A percentile compares a stretch with the other conserved stretches of the same genome.
Conservation (phyloP, 2,329 filamentous ascomycete species). For the Aureobasidium melanogenum region DNA sequence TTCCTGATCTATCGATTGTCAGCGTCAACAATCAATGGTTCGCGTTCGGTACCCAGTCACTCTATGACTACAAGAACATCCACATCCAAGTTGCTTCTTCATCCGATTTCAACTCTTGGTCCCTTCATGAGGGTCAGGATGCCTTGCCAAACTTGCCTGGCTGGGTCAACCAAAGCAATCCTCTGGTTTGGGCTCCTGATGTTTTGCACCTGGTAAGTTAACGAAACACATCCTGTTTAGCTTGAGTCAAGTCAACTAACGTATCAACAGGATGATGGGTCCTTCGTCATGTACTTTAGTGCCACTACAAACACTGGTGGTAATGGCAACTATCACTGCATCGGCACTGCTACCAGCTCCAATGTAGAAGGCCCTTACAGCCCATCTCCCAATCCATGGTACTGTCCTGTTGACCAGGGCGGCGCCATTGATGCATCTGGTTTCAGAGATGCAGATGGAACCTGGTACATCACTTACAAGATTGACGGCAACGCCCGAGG, state of each 20-base stretch:
- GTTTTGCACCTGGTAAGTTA: constrained; percentile 18
- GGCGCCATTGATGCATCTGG: constrained; percentile 23
- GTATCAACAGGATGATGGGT: constrained; percentile 17
- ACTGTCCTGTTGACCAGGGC: constrained; percentile 21
- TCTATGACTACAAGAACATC: constrained; percentile 17
- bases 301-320: constrained; percentile 19
- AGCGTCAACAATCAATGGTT: constrained; percentile 29
- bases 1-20: constrained; percentile 27
- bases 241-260: neutral
- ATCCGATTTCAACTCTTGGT: constrained; percentile 26
- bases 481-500: constrained; percentile 22
- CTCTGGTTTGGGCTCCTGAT: constrained; percentile 29
- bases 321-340: constrained; percentile 19
- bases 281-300: constrained; percentile 23
- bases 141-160: constrained; percentile 23
- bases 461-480: constrained; percentile 22
- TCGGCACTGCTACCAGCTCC: constrained; percentile 20
- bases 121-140: constrained; percentile 20
- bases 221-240: neutral
- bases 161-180: constrained; percentile 21
- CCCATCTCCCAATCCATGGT: constrained; percentile 18
- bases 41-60: constrained; percentile 26
- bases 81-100: constrained; percentile 29
- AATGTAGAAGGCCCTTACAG: constrained; percentile 20
- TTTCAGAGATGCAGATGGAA: constrained; percentile 19